These are phyloP conservation scores for Lyophyllum decastes DNA, from an alignment of 768 basidiomycete species.

Conservation along the genomic window DNA sequence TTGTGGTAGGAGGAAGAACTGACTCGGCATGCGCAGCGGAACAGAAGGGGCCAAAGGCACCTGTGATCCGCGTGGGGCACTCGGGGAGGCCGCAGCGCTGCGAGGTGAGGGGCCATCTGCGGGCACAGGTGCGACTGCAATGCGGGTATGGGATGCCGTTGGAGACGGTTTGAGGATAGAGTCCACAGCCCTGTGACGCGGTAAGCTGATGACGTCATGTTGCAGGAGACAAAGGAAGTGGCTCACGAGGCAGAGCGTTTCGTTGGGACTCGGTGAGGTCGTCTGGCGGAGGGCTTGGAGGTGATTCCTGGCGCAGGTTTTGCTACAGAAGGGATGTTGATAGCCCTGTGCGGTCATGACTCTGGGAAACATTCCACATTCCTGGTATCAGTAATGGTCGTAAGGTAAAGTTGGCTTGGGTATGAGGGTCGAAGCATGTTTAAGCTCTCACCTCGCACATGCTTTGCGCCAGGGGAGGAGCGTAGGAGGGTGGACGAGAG, in stretches of 20 bases:
- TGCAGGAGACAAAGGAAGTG: not conserved
- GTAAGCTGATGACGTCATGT: not conserved
- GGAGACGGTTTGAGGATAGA: slow-evolving; percentile 6
- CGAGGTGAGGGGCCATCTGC: slow-evolving; percentile 1
- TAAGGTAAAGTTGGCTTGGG: no score
- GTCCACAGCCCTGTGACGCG: slow-evolving; percentile 14
- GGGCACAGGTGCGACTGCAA: slow-evolving; percentile 16
- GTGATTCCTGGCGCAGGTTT: slow-evolving; percentile 13
- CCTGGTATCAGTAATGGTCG: slow-evolving; percentile 5
- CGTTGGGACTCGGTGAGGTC: not conserved
- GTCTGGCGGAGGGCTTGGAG: not conserved
- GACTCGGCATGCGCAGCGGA: slow-evolving; percentile 5
- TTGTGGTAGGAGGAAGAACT: not conserved
- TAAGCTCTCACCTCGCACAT: not conserved
- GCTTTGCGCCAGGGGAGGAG: not conserved
- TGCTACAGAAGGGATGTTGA: slow-evolving; percentile 17
- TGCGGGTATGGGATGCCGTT: slow-evolving; percentile 11
- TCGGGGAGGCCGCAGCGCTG: slow-evolving; percentile 2
- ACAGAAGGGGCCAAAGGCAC: slow-evolving; percentile 13
- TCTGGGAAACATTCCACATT: slow-evolving; percentile 13
- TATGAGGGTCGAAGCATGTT: not conserved
- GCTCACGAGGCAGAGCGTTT: slow-evolving; percentile 4
- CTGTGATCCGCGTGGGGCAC: slow-evolving; percentile 4
- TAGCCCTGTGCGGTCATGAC: slow-evolving; percentile 5
- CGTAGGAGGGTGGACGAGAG: not conserved